These are phyloP conservation scores for Crithidia expoeki DNA, from an alignment of 208 protist species.

Conservation along the genomic window DNA sequence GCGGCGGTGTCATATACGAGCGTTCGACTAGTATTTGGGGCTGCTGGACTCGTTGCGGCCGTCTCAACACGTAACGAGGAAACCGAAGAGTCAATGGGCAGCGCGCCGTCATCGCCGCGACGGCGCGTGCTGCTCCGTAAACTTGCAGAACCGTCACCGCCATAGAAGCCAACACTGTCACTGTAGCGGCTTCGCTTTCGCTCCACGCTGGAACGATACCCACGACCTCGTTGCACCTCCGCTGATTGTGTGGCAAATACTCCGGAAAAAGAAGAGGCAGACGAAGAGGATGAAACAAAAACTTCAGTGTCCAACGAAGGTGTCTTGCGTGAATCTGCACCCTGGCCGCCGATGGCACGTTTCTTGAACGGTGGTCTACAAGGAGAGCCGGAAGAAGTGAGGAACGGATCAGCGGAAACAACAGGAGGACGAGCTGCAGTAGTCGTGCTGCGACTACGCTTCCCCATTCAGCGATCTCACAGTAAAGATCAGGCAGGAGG, in stretches of 20 bases:
- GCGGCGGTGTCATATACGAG: slow-evolving; percentile 14
- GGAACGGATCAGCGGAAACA: neutral
- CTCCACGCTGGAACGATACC: no score
- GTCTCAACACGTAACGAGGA: neutral
- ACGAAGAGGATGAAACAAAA: neutral
- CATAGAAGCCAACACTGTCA: no score
- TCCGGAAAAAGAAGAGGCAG: no score
- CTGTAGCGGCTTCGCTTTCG: no score
- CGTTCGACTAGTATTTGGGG: slow-evolving; percentile 14
- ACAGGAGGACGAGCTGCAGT: neutral
- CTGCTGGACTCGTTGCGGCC: neutral
- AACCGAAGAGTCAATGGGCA: neutral
- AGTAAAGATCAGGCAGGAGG: neutral
- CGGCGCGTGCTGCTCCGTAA: neutral
- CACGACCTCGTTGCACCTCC: no score
- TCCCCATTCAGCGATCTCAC: slow-evolving; percentile 8
- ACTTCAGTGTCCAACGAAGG: neutral
- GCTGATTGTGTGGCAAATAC: no score
- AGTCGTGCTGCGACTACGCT: slow-evolving; percentile 9
- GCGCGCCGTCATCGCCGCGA: neutral
- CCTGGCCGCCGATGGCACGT: slow-evolving; percentile 1
- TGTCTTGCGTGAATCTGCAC: neutral
- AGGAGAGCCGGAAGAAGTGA: neutral
- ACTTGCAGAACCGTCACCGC: no score
- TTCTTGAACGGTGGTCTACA: slow-evolving; percentile 17